These are phyloP conservation scores for Stachybotrys chlorohalonatus DNA, from an alignment of 2,329 filamentous ascomycete species.

Conservation along the genomic window DNA sequence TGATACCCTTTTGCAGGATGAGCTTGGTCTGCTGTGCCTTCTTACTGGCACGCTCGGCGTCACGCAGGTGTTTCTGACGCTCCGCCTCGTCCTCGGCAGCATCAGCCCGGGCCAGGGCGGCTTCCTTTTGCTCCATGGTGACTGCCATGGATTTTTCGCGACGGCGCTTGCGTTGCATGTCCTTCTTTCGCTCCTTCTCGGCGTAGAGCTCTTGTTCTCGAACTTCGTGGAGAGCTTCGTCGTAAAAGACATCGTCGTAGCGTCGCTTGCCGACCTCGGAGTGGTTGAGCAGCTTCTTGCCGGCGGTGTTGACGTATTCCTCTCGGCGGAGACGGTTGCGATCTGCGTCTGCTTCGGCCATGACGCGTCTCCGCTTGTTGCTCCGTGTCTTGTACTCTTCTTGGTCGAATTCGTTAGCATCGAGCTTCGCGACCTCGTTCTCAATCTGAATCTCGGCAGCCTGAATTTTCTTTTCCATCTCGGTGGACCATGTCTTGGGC, in stretches of 20 bases:
- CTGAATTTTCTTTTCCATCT: conserved; percentile 34
- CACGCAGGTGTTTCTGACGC: conserved; percentile 68
- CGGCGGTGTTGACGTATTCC: conserved; percentile 51
- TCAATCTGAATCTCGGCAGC: conserved; percentile 32
- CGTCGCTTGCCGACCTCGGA: conserved; percentile 64
- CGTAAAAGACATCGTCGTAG: conserved; percentile 69
- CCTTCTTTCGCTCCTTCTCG: conserved; percentile 98
- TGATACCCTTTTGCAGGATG: conserved; percentile 79
- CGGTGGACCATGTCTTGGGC: conserved; percentile 54
- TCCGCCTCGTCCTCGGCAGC: conserved; percentile 76
- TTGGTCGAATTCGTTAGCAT: conserved; percentile 32
- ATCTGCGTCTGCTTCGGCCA: conserved; percentile 51
- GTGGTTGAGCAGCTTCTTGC: conserved; percentile 57
- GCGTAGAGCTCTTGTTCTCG: conserved; percentile 83
- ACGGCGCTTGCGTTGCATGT: conserved; percentile 95
- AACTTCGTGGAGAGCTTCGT: conserved; percentile 75
- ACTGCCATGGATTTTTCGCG: conserved; percentile 94
- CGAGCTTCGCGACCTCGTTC: conserved; percentile 34
- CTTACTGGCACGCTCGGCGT: conserved; percentile 83
- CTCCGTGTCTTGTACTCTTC: conserved; percentile 43
- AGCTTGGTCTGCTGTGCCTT: conserved; percentile 87
- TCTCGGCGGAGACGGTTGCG: conserved; percentile 54
- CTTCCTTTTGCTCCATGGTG: conserved; percentile 82
- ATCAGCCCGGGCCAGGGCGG: conserved; percentile 68
- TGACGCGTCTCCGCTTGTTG: conserved; percentile 60